Percentiles rank a stretch among this genome's conserved stretches.
phyloP scores from a whole-genome alignment of 176 grass and related monocot genomes.

The Triticum urartu region DNA sequence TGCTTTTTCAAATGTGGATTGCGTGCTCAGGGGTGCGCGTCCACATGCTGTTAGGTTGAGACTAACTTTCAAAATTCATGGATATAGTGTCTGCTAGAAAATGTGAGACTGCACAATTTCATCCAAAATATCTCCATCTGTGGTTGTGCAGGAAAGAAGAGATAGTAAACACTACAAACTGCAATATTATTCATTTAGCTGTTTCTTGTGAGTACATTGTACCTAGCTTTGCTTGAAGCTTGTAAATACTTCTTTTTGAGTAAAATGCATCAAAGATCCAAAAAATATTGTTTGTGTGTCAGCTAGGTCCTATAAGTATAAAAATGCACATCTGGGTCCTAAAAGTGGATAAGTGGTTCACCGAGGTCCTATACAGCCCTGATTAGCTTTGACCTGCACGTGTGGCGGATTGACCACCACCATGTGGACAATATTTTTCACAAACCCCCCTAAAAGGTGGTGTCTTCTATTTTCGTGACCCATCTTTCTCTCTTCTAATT shows the following conservation, averaged over 20 bases:
- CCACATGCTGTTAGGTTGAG: not conserved
- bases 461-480: not conserved
- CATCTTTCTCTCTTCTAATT: not conserved
- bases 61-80: not conserved
- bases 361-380: not conserved
- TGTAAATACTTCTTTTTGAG: not conserved
- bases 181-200: not conserved
- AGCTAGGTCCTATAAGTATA: not conserved
- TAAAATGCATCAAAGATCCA: not conserved
- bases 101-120: not conserved
- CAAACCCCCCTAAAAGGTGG: not conserved
- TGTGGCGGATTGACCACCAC: not conserved
- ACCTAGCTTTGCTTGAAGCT: not conserved
- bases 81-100: not conserved
- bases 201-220: not conserved
- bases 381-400: not conserved
- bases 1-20: not conserved
- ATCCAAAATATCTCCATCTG: not conserved
- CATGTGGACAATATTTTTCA: not conserved
- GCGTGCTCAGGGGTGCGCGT: not conserved
- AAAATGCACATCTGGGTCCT: not conserved
- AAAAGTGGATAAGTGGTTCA: not conserved
- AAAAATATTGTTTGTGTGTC: not conserved
- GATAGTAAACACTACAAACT: not conserved
- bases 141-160: not conserved